Percentiles rank a stretch among this genome's conserved stretches.
Evolutionary conservation across 805 yeast genomes (phyloP).

Genomic region (Dipodascus geniculatus): DNA sequence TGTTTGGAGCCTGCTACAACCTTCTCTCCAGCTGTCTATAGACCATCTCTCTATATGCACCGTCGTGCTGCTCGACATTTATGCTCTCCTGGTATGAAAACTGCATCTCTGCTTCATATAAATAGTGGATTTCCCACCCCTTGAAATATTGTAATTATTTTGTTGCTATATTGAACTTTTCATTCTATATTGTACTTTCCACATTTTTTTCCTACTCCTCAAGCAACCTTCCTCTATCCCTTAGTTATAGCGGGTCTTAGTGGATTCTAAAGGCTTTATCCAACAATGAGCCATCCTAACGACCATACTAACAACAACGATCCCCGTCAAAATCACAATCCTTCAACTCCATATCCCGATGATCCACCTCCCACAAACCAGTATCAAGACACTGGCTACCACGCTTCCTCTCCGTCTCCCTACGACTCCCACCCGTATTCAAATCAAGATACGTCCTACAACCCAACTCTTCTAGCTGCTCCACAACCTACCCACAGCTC

Average conservation of each 20-base stretch:
- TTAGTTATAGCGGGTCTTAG: neutral
- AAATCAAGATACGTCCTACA: neutral
- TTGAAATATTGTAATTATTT: neutral
- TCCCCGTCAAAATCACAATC: neutral
- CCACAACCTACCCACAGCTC: neutral
- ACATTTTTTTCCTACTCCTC: too few relatives aligned
- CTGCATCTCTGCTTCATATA: neutral
- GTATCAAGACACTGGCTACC: neutral
- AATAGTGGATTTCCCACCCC: neutral
- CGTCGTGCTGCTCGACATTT: too few relatives aligned
- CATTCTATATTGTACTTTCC: too few relatives aligned
- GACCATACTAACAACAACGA: neutral
- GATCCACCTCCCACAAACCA: neutral
- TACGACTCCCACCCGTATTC: neutral
- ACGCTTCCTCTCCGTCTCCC: neutral
- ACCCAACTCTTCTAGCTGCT: neutral
- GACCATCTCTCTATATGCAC: too few relatives aligned
- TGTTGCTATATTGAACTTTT: neutral
- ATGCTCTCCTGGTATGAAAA: neutral
- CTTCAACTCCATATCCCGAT: neutral
- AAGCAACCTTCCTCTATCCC: too few relatives aligned
- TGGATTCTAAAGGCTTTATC: neutral
- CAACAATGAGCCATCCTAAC: neutral
- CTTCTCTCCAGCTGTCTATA: too few relatives aligned
- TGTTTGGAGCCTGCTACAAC: too few relatives aligned